Evolutionary conservation across 768 basidiomycete genomes (phyloP).

Genomic region (Kwoniella bestiolae): DNA sequence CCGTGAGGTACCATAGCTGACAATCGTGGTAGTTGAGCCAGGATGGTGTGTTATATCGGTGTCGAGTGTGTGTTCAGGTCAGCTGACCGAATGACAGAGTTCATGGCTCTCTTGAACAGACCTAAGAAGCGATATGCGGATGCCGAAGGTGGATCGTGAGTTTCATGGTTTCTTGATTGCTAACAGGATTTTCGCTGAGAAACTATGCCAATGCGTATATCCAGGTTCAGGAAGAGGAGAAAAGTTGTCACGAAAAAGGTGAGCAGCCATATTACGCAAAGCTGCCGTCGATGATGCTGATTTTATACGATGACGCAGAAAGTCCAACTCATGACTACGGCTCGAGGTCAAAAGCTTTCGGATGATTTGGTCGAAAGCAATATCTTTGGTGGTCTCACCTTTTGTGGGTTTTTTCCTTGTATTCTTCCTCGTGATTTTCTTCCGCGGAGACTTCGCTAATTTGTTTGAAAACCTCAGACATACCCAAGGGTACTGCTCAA

Average conservation of each 20-base stretch:
- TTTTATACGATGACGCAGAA: conserved; percentile 19
- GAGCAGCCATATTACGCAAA: background rate
- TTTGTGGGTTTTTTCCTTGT: conserved; percentile 65
- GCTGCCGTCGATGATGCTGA: background rate
- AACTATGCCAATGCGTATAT: background rate
- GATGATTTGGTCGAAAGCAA: conserved; percentile 67
- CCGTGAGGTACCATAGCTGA: background rate
- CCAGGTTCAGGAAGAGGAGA: conserved; percentile 40
- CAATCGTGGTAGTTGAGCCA: conserved; percentile 26
- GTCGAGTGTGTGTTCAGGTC: background rate
- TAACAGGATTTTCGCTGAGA: background rate
- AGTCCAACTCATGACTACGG: conserved; percentile 55
- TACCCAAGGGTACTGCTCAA: conserved; percentile 66
- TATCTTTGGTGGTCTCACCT: conserved; percentile 75
- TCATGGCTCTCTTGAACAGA: conserved; percentile 37
- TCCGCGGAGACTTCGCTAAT: background rate
- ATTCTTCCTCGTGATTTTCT: background rate
- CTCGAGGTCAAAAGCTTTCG: conserved; percentile 68
- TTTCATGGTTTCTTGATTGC: background rate
- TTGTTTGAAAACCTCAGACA: conserved; percentile 31
- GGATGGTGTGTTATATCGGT: conserved; percentile 21
- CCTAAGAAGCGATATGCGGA: conserved; percentile 43
- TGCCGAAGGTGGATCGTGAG: conserved; percentile 47
- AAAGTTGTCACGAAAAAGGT: conserved; percentile 36
- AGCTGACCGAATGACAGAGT: conserved; percentile 30